Base-by-base conservation (phyloP, 2,329 filamentous ascomycete species). In the Aspergillus terreus region DNA sequence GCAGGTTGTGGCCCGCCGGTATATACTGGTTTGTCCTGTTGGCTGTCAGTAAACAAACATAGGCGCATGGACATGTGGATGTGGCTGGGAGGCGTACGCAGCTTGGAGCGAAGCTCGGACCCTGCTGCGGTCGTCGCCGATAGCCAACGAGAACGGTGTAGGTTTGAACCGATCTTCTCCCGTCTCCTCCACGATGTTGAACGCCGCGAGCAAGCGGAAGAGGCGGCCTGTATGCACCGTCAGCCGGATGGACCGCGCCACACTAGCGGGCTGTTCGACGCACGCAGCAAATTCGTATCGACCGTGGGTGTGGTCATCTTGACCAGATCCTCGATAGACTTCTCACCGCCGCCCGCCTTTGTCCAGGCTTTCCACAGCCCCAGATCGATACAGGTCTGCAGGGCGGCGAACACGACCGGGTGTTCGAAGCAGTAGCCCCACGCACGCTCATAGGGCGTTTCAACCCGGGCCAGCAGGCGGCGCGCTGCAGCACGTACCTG, bases 311-410 rank as follows among this genome's bases (percentile, higher is more conserved):
- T 57, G 14, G 61, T 59, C 42, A 68, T 56, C 12, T 55, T 40
- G 17, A 68, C 60, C 38, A 70, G 44, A 14, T 67, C 62, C 33
- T 64, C 52, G 6, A 67, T 52, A 2, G 63, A 55, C 51, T 63
- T 68, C 46, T 63, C 56, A 3, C 57, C 61, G 15, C 65, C 64
- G 10, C 63, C 63, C n/a, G 44, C 45, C n/a, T 14, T 46, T 15
- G 61, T 61, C 67, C 67, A 70, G 19, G 58, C 50, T 36, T 58
- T 62, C 65, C 65, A 70, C 14, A 70, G 58, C 3, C 60, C 64
- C 7, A 69, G 32, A 40, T 70, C 62, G 11, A 68, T 65, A 30
- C 60, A 61, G 14, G 60, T 62, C 47, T 69, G 61, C 12, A 69
- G 53, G 19, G 61, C 63, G 1, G 66, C 61, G 45, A 63, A 63